A percentile compares a stretch with the other conserved stretches of the same genome.
phyloP scores from a whole-genome alignment of 345 rosid species.

The Punica granatum region DNA sequence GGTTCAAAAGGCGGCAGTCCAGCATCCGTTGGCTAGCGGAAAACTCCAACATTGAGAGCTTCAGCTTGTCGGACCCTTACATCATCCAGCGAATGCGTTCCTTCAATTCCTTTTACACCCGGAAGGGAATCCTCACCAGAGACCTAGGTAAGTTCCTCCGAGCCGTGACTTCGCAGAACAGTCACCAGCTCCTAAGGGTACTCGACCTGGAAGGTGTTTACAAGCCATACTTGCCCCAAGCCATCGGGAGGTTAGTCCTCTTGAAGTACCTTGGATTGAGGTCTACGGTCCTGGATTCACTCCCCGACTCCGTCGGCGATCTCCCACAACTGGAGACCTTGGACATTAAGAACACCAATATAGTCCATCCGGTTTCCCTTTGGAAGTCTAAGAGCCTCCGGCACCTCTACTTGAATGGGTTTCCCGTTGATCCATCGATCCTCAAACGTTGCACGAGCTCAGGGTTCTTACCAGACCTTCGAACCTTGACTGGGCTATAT shows the following conservation, averaged over 20 bases:
- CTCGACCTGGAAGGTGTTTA: constrained; percentile 20
- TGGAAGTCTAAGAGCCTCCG: background rate
- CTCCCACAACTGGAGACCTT: constrained; percentile 13
- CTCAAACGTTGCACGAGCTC: background rate
- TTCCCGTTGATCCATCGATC: background rate
- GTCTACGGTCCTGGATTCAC: constrained; percentile 10
- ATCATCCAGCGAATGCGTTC: background rate
- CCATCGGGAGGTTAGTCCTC: constrained; percentile 8
- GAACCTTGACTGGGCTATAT: background rate
- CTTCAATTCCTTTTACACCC: constrained; percentile 9
- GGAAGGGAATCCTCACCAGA: constrained; percentile 17
- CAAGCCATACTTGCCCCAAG: constrained; percentile 16
- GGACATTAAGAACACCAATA: constrained; percentile 18
- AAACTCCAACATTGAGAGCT: background rate
- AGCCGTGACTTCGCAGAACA: constrained; percentile 5
- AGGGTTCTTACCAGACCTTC: background rate
- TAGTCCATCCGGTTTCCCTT: background rate
- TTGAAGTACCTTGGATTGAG: constrained; percentile 26
- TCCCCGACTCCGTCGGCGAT: background rate
- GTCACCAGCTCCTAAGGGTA: constrained; percentile 10
- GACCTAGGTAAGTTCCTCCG: constrained; percentile 18
- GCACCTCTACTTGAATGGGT: background rate
- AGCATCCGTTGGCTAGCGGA: background rate
- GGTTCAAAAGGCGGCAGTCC: background rate
- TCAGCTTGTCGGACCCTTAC: background rate